These are phyloP conservation scores for Chaetomiaceae sp. DNA, from an alignment of 2,329 filamentous ascomycete genomes.

Conservation along the genomic window DNA sequence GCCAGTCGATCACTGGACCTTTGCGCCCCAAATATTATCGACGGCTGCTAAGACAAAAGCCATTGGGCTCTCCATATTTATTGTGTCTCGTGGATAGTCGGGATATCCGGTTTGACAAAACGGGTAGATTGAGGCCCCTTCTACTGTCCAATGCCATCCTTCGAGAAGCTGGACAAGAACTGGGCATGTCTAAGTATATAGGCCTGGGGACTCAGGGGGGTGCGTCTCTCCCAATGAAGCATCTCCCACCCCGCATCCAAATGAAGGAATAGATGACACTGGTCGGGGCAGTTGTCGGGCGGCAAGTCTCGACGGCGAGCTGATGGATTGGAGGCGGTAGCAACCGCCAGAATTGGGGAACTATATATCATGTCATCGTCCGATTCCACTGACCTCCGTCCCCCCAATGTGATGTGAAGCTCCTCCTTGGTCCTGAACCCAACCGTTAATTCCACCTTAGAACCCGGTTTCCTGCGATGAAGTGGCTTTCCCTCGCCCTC, in stretches of 20 bases:
- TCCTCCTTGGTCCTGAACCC: not conserved
- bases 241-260: slow-evolving; percentile 7
- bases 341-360: no score
- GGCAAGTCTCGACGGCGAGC: slow-evolving; percentile 4
- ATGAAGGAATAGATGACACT: slow-evolving; percentile 3
- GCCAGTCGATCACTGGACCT: not conserved
- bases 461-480: slow-evolving; percentile 5
- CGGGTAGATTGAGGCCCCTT: not conserved
- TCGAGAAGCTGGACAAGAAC: slow-evolving; percentile 1
- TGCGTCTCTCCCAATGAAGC: not conserved
- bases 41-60: not conserved
- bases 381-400: no score
- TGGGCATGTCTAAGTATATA: slow-evolving; percentile 2
- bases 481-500: slow-evolving; percentile 13
- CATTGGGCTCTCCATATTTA: not conserved
- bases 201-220: not conserved
- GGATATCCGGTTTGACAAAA: not conserved
- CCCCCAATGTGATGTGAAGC: not conserved
- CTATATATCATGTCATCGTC: no score
- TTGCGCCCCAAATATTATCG: not conserved
- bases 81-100: not conserved
- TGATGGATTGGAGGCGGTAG: not conserved
- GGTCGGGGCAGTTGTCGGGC: not conserved
- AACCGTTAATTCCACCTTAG: no score
- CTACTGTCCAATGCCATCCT: slow-evolving; percentile 4